Conservation (phyloP, 2,329 filamentous ascomycete species). For the Paracoccidioides brasiliensis region DNA sequence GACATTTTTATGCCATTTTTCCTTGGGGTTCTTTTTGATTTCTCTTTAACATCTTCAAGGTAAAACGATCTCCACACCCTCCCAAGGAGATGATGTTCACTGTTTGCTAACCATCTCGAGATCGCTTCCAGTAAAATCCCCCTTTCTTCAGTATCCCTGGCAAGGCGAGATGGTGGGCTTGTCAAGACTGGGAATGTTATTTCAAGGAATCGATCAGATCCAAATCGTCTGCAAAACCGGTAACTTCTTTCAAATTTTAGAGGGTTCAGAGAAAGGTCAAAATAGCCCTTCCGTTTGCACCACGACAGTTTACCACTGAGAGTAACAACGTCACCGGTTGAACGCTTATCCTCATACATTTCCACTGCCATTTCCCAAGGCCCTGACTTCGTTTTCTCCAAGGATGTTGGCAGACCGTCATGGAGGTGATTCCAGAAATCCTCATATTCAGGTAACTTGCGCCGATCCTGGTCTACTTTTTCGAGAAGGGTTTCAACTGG, state of each 20-base stretch:
- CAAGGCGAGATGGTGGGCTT: constrained; percentile 17
- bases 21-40: constrained; percentile 17
- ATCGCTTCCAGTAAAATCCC: constrained; percentile 23
- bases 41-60: constrained; percentile 28
- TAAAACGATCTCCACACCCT: constrained; percentile 34
- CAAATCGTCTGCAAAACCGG: constrained; percentile 35
- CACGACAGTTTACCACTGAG: constrained; percentile 31
- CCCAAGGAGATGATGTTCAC: constrained; percentile 28
- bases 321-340: constrained; percentile 25
- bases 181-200: constrained; percentile 25
- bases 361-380: constrained; percentile 25
- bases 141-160: constrained; percentile 13
- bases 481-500: constrained; percentile 19
- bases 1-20: constrained; percentile 5
- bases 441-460: constrained; percentile 12
- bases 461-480: constrained; percentile 5
- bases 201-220: constrained; percentile 34
- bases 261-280: constrained; percentile 29
- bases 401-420: constrained; percentile 14
- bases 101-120: constrained; percentile 27
- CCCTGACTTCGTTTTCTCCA: constrained; percentile 18
- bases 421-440: constrained; percentile 24
- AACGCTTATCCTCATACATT: constrained; percentile 17
- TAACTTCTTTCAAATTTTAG: constrained; percentile 31
- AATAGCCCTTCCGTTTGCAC: constrained; percentile 23